Evolutionary conservation across 805 yeast genomes (phyloP), one percentile per base, ranked within the genome.

Genomic region (Sugiyamaella boreocaroliniensis): DNA sequence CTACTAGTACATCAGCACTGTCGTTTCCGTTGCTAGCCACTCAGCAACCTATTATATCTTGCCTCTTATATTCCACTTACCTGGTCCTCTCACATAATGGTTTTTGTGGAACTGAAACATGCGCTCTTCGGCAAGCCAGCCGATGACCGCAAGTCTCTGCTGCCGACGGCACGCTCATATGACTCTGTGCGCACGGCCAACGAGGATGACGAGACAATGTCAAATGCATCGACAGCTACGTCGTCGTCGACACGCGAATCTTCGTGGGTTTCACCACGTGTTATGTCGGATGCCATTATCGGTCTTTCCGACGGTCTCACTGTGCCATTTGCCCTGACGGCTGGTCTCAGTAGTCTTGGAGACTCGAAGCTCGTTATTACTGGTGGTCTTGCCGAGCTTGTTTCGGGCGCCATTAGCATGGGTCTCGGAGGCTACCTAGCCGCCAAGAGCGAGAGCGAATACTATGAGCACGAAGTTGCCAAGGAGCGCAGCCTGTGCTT

Each of bases 311-410:
- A 92, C 68, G 99, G 99, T 4, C 77, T 92, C 59, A 92, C 98
- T 0, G 99, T 92, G 42, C 99, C 99, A n/a, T 92, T 92, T 76
- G 99, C 99, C 1, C 77, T 93, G 61, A 93, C 98, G 1, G 98
- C 99, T 0, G 99, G 98, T 47, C 77, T 92, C 52, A 85, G 96
- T 0, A 84, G 95, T 1, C 77, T 92, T 50, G 99, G 99, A 50
- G 86, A 88, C 68, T 75, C 96, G 15, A 85, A 80, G 67, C 78
- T 92, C 58, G 99, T 92, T 49, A 89, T 92, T 56, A 89, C 98
- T 26, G 99, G 98, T 76, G 99, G 98, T 20, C 80, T 92, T 78
- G 98, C 98, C 9, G 99, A 92, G 73, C 80, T 92, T 60, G 95
- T 92, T 2, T 86, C 96, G 5, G 99, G 99, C 47, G 95, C 98